Evolutionary conservation across 306 rosid genomes (phyloP), one percentile per base, ranked within the genome.

Genomic region (Begonia loranthoides): DNA sequence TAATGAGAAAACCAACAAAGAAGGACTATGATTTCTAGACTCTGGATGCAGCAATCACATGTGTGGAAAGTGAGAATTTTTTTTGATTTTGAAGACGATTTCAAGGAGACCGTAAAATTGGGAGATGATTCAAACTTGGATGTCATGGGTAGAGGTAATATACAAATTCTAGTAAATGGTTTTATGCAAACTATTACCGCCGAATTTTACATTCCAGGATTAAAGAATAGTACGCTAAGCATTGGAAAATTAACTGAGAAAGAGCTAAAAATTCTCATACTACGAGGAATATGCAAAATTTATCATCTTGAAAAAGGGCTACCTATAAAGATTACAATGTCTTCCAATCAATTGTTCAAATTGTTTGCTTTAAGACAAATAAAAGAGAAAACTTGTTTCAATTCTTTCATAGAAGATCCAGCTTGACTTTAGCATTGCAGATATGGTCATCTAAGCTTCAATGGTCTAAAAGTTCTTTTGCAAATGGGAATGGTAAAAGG

Each of bases 271-370:
- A 4, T 0, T 44, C 11, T 41, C 14, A 44, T 56, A 0, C 49
- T 16, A 41, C 8, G 12, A 10, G 40, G 50, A 0, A 55, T 6
- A 8, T 40, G 60, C 13, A 55, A 16, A 17, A 41, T 40, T 47
- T 46, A 58, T 58, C 53, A 58, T 58, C 10, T 19, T 13, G 0
- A 59, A 1, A 49, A 1, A 15, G 55, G 63, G 11, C 15, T 15
- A 15, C 28, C 49, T 0, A 36, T 49, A 12, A 19, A 47, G 7
- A 34, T 12, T n/a, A n/a, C n/a, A n/a, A n/a, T n/a, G n/a, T n/a
- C n/a, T n/a, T n/a, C n/a, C n/a, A n/a, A n/a, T n/a, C n/a, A n/a
- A n/a, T n/a, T n/a, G n/a, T n/a, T n/a, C n/a, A n/a, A n/a, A n/a
- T n/a, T n/a, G n/a, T n/a, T n/a, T n/a, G n/a, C n/a, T n/a, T n/a